Percentiles rank a stretch among this genome's conserved stretches.
phyloP scores from a whole-genome alignment of 1,284 basidiomycete species.

The Mycena sp. region DNA sequence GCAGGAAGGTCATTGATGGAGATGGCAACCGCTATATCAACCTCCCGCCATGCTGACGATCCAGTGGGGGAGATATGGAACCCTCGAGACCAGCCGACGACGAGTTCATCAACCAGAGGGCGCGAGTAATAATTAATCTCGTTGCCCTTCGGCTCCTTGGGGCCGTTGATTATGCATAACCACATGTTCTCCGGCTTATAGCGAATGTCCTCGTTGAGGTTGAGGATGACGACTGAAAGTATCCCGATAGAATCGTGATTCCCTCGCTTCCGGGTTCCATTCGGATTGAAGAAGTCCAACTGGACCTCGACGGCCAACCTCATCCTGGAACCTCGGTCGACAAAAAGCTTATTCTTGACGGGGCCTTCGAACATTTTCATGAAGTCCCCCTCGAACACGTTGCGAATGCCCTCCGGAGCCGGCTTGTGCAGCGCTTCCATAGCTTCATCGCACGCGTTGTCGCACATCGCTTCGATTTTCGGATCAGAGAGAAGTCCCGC shows the following conservation, averaged over 20 bases:
- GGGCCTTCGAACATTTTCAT: constrained; percentile 24
- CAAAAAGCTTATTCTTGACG: constrained; percentile 21
- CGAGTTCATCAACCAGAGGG: constrained; percentile 36
- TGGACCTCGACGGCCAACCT: constrained; percentile 21
- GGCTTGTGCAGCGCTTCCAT: constrained; percentile 13
- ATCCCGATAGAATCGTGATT: constrained; percentile 31
- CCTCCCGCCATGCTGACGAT: constrained; percentile 8
- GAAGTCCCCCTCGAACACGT: constrained; percentile 27
- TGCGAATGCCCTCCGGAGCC: constrained; percentile 17
- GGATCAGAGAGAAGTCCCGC: constrained; percentile 23
- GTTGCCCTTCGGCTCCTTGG: constrained; percentile 30
- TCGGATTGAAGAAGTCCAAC: constrained; percentile 28
- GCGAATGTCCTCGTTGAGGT: constrained; percentile 35
- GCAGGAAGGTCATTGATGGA: constrained; percentile 41
- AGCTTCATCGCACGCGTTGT: constrained; percentile 25
- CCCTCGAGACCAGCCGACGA: constrained; percentile 33
- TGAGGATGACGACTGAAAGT: constrained; percentile 37
- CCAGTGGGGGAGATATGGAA: constrained; percentile 29
- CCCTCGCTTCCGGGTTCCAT: constrained; percentile 23
- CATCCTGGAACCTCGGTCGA: constrained; percentile 22
- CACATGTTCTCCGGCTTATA: constrained; percentile 40
- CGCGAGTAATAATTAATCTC: constrained; percentile 31
- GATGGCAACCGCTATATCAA: constrained; percentile 31
- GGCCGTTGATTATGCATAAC: constrained; percentile 40
- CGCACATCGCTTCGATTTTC: constrained; percentile 17